A percentile compares a stretch with the other conserved stretches of the same genome.
Evolutionary conservation across 495 filamentous ascomycete species (phyloP).

Genomic region (Penicillium robsamsonii): DNA sequence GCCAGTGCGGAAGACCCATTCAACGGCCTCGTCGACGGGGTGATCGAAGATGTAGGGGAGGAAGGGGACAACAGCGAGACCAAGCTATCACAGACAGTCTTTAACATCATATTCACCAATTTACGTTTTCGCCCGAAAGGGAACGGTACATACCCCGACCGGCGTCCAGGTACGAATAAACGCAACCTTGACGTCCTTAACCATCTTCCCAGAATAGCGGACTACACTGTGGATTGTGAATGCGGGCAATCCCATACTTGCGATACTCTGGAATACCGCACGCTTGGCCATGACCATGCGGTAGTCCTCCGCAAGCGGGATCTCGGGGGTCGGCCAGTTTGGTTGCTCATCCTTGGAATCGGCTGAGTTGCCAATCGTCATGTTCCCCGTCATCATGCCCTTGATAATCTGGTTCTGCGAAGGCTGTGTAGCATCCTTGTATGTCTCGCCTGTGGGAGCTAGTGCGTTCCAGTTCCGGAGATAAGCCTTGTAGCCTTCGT

Average conservation of each 20-base stretch:
- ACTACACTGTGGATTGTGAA: slow-evolving; percentile 95
- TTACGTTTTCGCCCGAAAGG: background rate
- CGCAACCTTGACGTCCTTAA: slow-evolving; percentile 76
- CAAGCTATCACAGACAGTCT: slow-evolving; percentile 51
- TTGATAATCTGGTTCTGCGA: slow-evolving; percentile 30
- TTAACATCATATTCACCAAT: background rate
- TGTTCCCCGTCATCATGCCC: slow-evolving; percentile 44
- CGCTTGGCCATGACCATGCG: slow-evolving; percentile 87
- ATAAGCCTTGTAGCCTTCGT: slow-evolving; percentile 97
- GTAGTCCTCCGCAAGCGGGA: slow-evolving; percentile 87
- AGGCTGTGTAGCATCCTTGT: slow-evolving; percentile 41
- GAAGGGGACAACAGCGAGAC: slow-evolving; percentile 82
- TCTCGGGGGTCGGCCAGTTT: slow-evolving; percentile 37
- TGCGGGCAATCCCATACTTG: slow-evolving; percentile 90
- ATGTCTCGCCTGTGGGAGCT: slow-evolving; percentile 38
- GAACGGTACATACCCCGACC: slow-evolving; percentile 62
- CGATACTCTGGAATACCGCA: slow-evolving; percentile 83
- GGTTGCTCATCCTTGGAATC: slow-evolving; percentile 23
- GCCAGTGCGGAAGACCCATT: slow-evolving; percentile 82
- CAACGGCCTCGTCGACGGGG: slow-evolving; percentile 85
- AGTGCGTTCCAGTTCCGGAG: slow-evolving; percentile 67
- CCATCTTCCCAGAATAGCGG: slow-evolving; percentile 73
- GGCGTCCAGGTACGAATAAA: slow-evolving; percentile 79
- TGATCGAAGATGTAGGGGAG: slow-evolving; percentile 89
- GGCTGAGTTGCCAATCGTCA: slow-evolving; percentile 21